These are phyloP conservation scores for Pyrenophora seminiperda DNA, from an alignment of 2,329 filamentous ascomycete genomes.

Conservation along the genomic window DNA sequence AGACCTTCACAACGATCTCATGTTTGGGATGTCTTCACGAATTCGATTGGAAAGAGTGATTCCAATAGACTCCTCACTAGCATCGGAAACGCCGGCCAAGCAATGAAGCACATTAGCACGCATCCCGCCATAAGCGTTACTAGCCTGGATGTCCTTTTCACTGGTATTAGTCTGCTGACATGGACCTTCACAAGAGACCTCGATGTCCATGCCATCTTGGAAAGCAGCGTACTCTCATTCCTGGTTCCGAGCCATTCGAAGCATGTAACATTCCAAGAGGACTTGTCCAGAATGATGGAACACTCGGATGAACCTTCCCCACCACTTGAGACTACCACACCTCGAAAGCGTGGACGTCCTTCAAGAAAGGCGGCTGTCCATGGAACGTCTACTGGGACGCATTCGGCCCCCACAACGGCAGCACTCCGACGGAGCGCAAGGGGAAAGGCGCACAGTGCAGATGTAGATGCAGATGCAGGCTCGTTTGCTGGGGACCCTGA, in stretches of 20 bases:
- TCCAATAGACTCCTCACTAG: conserved; percentile 41
- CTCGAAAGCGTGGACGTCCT: conserved; percentile 35
- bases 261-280: conserved; percentile 32
- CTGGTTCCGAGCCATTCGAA: conserved; percentile 33
- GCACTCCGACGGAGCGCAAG: conserved; percentile 30
- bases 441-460: conserved; percentile 16
- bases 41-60: conserved; percentile 55
- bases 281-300: conserved; percentile 16
- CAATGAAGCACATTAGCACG: conserved; percentile 57
- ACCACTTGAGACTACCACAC: conserved; percentile 18
- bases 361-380: conserved; percentile 33
- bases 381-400: conserved; percentile 14
- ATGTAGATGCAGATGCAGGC: conserved; percentile 33
- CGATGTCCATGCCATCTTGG: conserved; percentile 58
- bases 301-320: conserved; percentile 9
- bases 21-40: conserved; percentile 41
- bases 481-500: conserved; percentile 25
- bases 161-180: conserved; percentile 58
- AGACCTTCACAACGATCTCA: conserved; percentile 53
- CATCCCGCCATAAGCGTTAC: conserved; percentile 64
- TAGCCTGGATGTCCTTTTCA: conserved; percentile 64
- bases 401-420: conserved; percentile 11
- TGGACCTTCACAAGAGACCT: conserved; percentile 63
- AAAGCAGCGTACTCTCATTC: conserved; percentile 40
- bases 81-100: conserved; percentile 37